A percentile compares a stretch with the other conserved stretches of the same genome.
phyloP scores from a whole-genome alignment of 805 yeast genomes.

The Lipomyces sp. region DNA sequence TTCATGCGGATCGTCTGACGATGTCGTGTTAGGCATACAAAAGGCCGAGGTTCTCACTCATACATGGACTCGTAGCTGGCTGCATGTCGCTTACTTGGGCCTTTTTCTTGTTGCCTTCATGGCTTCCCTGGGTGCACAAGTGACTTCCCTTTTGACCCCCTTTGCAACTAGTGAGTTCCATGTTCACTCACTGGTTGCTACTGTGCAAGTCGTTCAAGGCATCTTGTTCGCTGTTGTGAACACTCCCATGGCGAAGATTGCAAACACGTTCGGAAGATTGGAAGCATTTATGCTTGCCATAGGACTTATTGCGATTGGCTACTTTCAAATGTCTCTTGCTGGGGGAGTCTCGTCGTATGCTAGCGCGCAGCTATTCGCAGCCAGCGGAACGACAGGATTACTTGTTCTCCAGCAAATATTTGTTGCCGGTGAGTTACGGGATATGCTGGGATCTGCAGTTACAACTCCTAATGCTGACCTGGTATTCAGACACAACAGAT shows the following conservation, averaged over 20 bases:
- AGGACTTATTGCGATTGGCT: slow-evolving; percentile 47
- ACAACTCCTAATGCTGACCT: background rate
- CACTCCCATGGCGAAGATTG: slow-evolving; percentile 50
- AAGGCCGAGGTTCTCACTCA: slow-evolving; percentile 31
- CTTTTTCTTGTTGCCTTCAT: slow-evolving; percentile 38
- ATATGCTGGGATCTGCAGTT: background rate
- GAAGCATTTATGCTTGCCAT: slow-evolving; percentile 47
- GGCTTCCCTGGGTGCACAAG: slow-evolving; percentile 38
- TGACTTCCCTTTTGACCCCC: slow-evolving; percentile 43
- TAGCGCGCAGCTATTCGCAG: slow-evolving; percentile 48
- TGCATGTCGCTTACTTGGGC: slow-evolving; percentile 35
- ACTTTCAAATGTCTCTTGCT: slow-evolving; percentile 48
- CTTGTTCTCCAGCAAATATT: slow-evolving; percentile 47
- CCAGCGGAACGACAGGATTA: slow-evolving; percentile 50
- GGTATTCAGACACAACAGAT: slow-evolving; percentile 49
- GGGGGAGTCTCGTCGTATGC: slow-evolving; percentile 47
- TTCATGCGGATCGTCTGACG: background rate
- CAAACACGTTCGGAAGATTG: slow-evolving; percentile 52
- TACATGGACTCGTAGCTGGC: slow-evolving; percentile 33
- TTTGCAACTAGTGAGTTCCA: slow-evolving; percentile 51
- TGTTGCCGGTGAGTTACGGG: slow-evolving; percentile 32
- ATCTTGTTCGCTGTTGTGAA: slow-evolving; percentile 49
- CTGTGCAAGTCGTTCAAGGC: slow-evolving; percentile 49
- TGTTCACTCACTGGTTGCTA: slow-evolving; percentile 50
- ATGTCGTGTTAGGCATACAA: slow-evolving; percentile 25